phyloP scores from a whole-genome alignment of 1,139 yeast genomes.

The Saccharomyces hybrid region DNA sequence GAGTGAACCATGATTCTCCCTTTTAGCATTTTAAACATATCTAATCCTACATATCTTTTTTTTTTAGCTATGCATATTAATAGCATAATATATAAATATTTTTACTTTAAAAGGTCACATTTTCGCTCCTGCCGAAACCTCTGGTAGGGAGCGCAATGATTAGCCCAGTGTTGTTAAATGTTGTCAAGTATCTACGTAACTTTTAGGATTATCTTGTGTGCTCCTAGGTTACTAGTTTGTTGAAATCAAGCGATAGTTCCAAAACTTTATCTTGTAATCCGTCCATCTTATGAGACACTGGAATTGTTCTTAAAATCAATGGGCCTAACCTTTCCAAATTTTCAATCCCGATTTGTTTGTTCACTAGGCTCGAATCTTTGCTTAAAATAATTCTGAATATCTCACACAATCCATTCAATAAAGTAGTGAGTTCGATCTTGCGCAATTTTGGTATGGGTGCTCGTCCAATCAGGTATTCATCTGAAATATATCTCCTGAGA shows the following conservation, averaged over 20 bases:
- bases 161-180: not conserved
- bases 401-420: conserved; percentile 33
- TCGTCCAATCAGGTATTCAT: conserved; percentile 42
- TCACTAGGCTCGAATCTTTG: not conserved
- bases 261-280: conserved; percentile 29
- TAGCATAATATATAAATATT: not conserved
- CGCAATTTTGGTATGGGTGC: conserved; percentile 51
- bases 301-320: conserved; percentile 34
- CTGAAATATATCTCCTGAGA: conserved; percentile 46
- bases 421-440: conserved; percentile 39
- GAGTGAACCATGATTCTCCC: conserved; percentile 10
- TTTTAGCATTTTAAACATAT: not conserved
- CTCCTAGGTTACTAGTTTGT: conserved; percentile 14
- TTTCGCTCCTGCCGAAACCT: not conserved
- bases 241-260: conserved; percentile 25
- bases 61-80: not conserved
- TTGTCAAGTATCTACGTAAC: not conserved
- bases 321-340: conserved; percentile 32
- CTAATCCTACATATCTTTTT: not conserved
- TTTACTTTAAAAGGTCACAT: not conserved
- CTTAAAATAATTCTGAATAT: conserved; percentile 22
- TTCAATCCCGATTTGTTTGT: conserved; percentile 3
- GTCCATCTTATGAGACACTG: conserved; percentile 30
- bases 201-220: not conserved
- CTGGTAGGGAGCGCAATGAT: not conserved